Percentiles rank a stretch among this genome's conserved stretches.
phyloP scores from a whole-genome alignment of 805 yeast species.

The Isabelozyma heimii region DNA sequence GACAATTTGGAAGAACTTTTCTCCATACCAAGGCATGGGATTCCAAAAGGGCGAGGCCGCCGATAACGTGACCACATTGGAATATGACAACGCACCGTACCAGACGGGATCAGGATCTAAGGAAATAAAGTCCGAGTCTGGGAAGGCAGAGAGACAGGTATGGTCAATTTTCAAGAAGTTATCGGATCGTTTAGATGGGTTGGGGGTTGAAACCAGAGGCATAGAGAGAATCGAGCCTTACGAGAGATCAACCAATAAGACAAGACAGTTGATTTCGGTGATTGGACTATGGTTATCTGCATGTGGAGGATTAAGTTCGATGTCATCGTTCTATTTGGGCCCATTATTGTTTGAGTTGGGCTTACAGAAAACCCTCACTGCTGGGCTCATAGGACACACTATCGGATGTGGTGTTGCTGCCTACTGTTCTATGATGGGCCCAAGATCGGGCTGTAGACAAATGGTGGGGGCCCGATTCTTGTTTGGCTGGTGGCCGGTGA shows the following conservation, averaged over 20 bases:
- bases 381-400: slow-evolving; percentile 62
- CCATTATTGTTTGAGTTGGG: slow-evolving; percentile 70
- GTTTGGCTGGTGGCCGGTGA: slow-evolving; percentile 85
- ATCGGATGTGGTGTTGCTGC: slow-evolving; percentile 79
- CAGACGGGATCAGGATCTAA: neutral
- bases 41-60: neutral
- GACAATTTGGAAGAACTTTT: too few relatives aligned
- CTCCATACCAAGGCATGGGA: neutral
- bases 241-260: slow-evolving; percentile 48
- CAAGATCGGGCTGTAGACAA: slow-evolving; percentile 85
- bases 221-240: slow-evolving; percentile 71
- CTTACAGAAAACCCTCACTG: slow-evolving; percentile 57
- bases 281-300: slow-evolving; percentile 82
- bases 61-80: neutral
- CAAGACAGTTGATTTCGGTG: slow-evolving; percentile 41
- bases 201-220: slow-evolving; percentile 74
- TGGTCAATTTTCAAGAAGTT: slow-evolving; percentile 8
- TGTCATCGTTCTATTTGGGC: slow-evolving; percentile 79
- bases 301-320: slow-evolving; percentile 83
- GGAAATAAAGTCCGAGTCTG: neutral
- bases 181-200: slow-evolving; percentile 39
- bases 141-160: neutral
- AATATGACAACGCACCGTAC: neutral
- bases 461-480: slow-evolving; percentile 79
- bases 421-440: slow-evolving; percentile 84